phyloP scores from a whole-genome alignment of 805 yeast genomes.

The Blastobotrys americana region DNA sequence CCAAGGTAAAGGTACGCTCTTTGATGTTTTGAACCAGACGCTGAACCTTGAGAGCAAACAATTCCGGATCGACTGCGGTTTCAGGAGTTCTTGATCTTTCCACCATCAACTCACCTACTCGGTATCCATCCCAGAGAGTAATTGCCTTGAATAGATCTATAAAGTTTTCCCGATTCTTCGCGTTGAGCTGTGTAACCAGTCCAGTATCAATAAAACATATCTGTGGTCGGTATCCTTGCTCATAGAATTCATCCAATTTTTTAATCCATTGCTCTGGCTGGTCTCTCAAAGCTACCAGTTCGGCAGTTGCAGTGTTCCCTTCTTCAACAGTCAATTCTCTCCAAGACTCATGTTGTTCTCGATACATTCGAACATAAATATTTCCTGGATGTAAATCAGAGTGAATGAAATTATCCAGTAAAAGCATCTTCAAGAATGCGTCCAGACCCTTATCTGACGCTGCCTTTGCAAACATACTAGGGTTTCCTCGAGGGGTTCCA shows the following conservation, averaged over 20 bases:
- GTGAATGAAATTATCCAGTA: constrained; percentile 88
- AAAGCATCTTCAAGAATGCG: constrained; percentile 87
- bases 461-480: constrained; percentile 35
- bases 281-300: constrained; percentile 21
- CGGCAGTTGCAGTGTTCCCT: constrained; percentile 20
- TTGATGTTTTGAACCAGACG: constrained; percentile 73
- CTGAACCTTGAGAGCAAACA: constrained; percentile 83
- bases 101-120: constrained; percentile 92
- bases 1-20: constrained; percentile 83
- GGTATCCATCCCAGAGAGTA: constrained; percentile 87
- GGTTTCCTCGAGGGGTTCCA: too few species aligned
- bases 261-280: constrained; percentile 39
- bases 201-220: constrained; percentile 92
- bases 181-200: constrained; percentile 80
- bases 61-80: constrained; percentile 74
- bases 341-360: constrained; percentile 25
- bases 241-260: constrained; percentile 40
- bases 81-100: constrained; percentile 94
- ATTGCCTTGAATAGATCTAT: constrained; percentile 82
- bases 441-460: constrained; percentile 80
- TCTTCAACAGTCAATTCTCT: constrained; percentile 17
- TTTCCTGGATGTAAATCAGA: constrained; percentile 98
- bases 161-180: constrained; percentile 71
- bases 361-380: constrained; percentile 66
- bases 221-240: constrained; percentile 69